A percentile compares a stretch with the other conserved stretches of the same genome.
phyloP scores from a whole-genome alignment of 495 filamentous ascomycete genomes.

The Endocarpon pusillum region DNA sequence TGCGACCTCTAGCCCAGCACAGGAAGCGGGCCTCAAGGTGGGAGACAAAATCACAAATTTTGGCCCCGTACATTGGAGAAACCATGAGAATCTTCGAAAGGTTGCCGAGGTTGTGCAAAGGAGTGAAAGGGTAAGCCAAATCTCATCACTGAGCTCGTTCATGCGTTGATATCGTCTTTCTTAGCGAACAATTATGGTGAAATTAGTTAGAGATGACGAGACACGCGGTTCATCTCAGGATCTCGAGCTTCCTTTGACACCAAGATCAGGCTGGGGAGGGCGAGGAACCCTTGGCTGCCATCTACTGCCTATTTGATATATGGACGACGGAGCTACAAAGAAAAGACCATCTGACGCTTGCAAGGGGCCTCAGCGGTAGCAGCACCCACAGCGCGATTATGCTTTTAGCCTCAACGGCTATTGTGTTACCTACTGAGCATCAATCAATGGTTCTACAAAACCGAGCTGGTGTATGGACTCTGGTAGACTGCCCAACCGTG shows the following conservation, averaged over 20 bases:
- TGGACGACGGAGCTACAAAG: too few relatives aligned
- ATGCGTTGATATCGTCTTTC: slow-evolving; percentile 8
- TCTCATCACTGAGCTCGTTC: neutral
- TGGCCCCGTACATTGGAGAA: slow-evolving; percentile 61
- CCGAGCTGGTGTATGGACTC: too few relatives aligned
- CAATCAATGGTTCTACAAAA: too few relatives aligned
- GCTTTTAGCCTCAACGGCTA: too few relatives aligned
- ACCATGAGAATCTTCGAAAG: slow-evolving; percentile 71
- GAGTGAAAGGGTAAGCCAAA: slow-evolving; percentile 69
- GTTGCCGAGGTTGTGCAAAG: slow-evolving; percentile 71
- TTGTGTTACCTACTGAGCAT: too few relatives aligned
- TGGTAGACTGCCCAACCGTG: too few relatives aligned
- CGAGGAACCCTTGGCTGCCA: slow-evolving; percentile 79
- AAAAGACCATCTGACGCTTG: too few relatives aligned
- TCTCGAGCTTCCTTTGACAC: slow-evolving; percentile 51
- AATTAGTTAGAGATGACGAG: slow-evolving; percentile 38
- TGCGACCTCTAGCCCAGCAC: slow-evolving; percentile 61
- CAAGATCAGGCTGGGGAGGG: slow-evolving; percentile 71
- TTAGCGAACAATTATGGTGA: slow-evolving; percentile 49
- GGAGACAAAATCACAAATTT: slow-evolving; percentile 79
- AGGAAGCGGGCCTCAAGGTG: slow-evolving; percentile 58
- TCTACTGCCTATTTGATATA: slow-evolving; percentile 56
- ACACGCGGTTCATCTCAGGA: slow-evolving; percentile 29
- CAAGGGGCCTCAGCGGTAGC: too few relatives aligned
- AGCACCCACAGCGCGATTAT: too few relatives aligned